Percentiles rank a stretch among this genome's conserved stretches.
Evolutionary conservation across 2,329 filamentous ascomycete genomes (phyloP).

Genomic region (Leptographium radiaticola): DNA sequence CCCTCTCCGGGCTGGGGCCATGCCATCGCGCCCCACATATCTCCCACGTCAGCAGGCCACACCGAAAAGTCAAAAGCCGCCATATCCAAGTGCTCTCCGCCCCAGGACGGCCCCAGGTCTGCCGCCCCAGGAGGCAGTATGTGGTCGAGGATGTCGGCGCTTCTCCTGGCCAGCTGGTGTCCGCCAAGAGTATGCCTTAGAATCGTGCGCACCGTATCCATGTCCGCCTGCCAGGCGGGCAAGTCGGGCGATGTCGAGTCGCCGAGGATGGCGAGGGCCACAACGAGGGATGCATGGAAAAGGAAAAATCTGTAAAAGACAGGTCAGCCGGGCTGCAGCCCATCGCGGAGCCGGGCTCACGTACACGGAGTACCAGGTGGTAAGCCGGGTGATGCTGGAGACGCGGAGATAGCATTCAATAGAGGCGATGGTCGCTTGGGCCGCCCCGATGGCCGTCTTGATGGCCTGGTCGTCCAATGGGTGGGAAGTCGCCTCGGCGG

Average conservation of each 20-base stretch:
- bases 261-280: constrained; percentile 2
- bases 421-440: neutral
- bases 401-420: neutral
- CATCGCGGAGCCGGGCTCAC: neutral
- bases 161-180: neutral
- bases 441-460: neutral
- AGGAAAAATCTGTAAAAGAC: constrained; percentile 2
- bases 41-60: neutral
- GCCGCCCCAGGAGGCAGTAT: neutral
- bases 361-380: constrained; percentile 3
- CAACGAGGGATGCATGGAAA: constrained; percentile 3
- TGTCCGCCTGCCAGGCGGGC: neutral
- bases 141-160: constrained; percentile 3
- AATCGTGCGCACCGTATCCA: neutral
- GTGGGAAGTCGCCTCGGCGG: neutral
- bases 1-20: constrained; percentile 1
- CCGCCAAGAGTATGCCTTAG: neutral
- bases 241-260: neutral
- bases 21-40: constrained; percentile 2
- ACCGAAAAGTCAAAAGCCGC: constrained; percentile 2
- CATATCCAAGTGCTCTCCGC: neutral
- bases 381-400: neutral
- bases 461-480: neutral
- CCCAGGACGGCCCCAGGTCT: neutral
- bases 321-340: no score